Base-by-base conservation (phyloP, 306 rosid genomes). In the Acacia confusa region DNA sequence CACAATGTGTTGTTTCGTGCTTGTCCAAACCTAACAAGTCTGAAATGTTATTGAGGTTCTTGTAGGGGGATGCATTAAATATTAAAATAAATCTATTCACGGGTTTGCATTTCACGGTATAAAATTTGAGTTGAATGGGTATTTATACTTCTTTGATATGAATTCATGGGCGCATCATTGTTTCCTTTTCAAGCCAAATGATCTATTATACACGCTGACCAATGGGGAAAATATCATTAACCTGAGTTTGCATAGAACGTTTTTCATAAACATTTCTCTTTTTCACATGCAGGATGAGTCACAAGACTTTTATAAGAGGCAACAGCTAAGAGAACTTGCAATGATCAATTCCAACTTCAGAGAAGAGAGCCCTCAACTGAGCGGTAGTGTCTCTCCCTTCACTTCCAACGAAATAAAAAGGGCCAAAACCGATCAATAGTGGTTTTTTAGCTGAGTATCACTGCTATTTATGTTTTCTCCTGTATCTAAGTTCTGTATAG, bases 391-490 rank as follows among this genome's bases (percentile, higher is more conserved):
- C 83, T 90, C 94, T 72, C 93, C 97, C 60, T 86, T 90, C 87
- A 86, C 92, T 79, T 88, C 90, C 22, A 90, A 87, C 61, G 97
- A 91, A 83, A 89, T 92, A 84, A 90, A 92, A 88, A 81, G 94
- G 60, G 91, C 91, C 78, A 92, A 92, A 85, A 90, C 97, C 55
- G 95, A 89, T 81, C 79, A 87, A 70, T 92, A 85, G 55, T 30
- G 82, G 60, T 53, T 74, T 7, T 53, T 77, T 9, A 77, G 72
- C 43, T 81, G 38, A 61, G 25, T 70, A 84, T 55, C 79, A 79
- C 70, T 84, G 80, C 71, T 79, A 72, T 79, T 67, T 16, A 67
- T 78, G 68, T 78, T 78, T 70, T 79, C 81, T 52, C 80, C 72
- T 88, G 78, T 72, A 44, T 82, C 81, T 87, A 78, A 67, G 61